Conservation (phyloP, 2,329 filamentous ascomycete species). For the Aureobasidium sp. region DNA sequence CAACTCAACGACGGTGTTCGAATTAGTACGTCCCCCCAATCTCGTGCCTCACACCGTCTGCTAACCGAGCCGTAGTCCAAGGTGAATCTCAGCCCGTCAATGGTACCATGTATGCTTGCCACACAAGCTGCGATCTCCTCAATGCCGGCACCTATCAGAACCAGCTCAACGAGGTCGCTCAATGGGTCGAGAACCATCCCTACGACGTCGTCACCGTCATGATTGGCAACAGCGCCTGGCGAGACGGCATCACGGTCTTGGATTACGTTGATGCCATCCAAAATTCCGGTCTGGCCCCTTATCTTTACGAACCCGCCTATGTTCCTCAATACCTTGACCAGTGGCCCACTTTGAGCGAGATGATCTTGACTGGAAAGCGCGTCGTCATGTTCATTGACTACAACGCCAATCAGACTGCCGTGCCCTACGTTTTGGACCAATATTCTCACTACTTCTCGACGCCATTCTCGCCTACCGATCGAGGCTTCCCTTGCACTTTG, state of each 20-base stretch:
- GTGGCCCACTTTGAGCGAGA: conserved; percentile 75
- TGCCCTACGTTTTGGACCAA: conserved; percentile 80
- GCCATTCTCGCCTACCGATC: conserved; percentile 66
- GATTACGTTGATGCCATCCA: conserved; percentile 65
- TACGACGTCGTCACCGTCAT: conserved; percentile 85
- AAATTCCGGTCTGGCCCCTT: conserved; percentile 62
- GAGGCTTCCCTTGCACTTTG: conserved; percentile 67
- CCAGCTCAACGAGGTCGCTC: conserved; percentile 61
- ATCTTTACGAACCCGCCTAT: conserved; percentile 65
- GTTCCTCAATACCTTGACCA: conserved; percentile 64
- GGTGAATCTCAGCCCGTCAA: conserved; percentile 53
- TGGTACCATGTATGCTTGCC: conserved; percentile 66
- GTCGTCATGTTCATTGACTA: conserved; percentile 82
- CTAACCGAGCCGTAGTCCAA: conserved; percentile 37
- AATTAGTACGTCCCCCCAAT: conserved; percentile 32
- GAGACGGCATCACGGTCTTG: conserved; percentile 41
- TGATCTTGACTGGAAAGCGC: conserved; percentile 61
- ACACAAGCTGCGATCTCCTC: conserved; percentile 74
- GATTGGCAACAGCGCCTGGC: conserved; percentile 72
- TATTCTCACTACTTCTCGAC: conserved; percentile 89
- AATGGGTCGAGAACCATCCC: conserved; percentile 69
- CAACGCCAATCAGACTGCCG: conserved; percentile 66
- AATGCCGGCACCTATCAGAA: conserved; percentile 70
- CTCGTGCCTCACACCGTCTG: no score
- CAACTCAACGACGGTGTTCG: conserved; percentile 73